These are phyloP conservation scores for Albizia julibrissin DNA, from an alignment of 306 rosid genomes.

Conservation along the genomic window DNA sequence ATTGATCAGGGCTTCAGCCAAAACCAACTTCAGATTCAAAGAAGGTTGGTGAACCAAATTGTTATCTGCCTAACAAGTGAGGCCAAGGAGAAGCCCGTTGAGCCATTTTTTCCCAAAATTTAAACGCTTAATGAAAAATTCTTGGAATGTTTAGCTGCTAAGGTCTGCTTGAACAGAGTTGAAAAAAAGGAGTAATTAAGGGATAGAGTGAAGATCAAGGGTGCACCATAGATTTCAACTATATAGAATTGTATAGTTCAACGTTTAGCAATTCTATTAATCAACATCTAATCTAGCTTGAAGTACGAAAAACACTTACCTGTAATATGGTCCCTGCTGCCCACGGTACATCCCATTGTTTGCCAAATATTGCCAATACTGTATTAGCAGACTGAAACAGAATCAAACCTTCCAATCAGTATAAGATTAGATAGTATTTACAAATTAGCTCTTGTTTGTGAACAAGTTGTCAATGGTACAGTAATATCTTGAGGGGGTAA, in stretches of 20 bases:
- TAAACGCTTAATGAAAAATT: background rate
- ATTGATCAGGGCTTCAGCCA: background rate
- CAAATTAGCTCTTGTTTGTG: constrained; percentile 10
- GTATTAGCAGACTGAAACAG: constrained; percentile 63
- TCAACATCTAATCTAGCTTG: background rate
- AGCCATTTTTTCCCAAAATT: background rate
- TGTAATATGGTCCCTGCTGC: constrained; percentile 81
- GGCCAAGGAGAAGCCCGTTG: background rate
- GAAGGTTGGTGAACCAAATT: background rate
- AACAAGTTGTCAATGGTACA: background rate
- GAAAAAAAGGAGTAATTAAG: background rate
- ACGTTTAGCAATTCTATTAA: background rate
- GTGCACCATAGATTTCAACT: constrained; percentile 2
- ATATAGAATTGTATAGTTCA: background rate
- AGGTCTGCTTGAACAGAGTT: background rate
- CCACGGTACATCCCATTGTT: constrained; percentile 95
- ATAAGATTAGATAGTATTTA: constrained; percentile 10
- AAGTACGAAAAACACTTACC: constrained; percentile 31
- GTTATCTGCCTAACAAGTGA: background rate
- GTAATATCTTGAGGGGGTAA: background rate
- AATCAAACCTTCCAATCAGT: constrained; percentile 16
- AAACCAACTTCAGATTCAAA: background rate
- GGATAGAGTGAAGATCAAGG: background rate
- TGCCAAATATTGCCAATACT: constrained; percentile 53
- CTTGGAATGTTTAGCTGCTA: background rate